Evolutionary conservation across 2,329 filamentous ascomycete species (phyloP).

Genomic region (Botrytis paeoniae): DNA sequence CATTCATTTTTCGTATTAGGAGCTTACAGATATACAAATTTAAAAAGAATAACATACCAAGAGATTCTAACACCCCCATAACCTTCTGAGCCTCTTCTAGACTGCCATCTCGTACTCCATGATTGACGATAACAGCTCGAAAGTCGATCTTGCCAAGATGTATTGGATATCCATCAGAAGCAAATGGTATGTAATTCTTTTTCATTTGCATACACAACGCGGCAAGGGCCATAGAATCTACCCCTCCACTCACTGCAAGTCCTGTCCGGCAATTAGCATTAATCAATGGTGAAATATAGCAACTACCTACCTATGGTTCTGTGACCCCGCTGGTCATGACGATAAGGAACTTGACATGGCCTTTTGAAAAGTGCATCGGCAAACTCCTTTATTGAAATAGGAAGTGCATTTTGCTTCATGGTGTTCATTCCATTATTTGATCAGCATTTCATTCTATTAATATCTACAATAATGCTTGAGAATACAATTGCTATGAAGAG

Average conservation of each 20-base stretch:
- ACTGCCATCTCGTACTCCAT: constrained; percentile 54
- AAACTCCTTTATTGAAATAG: constrained; percentile 26
- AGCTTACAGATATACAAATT: not conserved
- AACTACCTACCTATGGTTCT: constrained; percentile 7
- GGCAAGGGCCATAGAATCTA: constrained; percentile 96
- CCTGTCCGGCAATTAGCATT: constrained; percentile 42
- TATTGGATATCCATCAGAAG: constrained; percentile 1
- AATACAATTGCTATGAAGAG: not conserved
- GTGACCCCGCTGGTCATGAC: not conserved
- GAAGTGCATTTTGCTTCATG: constrained; percentile 17
- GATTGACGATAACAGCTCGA: constrained; percentile 54
- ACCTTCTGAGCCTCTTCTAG: constrained; percentile 51
- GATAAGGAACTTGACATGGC: constrained; percentile 18
- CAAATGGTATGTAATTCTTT: constrained; percentile 14
- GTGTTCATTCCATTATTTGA: constrained; percentile 12
- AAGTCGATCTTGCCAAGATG: constrained; percentile 36
- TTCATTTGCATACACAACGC: constrained; percentile 58
- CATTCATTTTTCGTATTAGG: not conserved
- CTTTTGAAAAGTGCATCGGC: constrained; percentile 23
- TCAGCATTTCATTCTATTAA: not conserved
- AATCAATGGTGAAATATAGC: not conserved
- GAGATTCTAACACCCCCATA: constrained; percentile 31
- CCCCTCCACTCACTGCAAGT: constrained; percentile 85
- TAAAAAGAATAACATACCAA: constrained; percentile 24
- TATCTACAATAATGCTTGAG: not conserved